Conservation (phyloP, 768 basidiomycete species). For the Auricularia sp. region DNA sequence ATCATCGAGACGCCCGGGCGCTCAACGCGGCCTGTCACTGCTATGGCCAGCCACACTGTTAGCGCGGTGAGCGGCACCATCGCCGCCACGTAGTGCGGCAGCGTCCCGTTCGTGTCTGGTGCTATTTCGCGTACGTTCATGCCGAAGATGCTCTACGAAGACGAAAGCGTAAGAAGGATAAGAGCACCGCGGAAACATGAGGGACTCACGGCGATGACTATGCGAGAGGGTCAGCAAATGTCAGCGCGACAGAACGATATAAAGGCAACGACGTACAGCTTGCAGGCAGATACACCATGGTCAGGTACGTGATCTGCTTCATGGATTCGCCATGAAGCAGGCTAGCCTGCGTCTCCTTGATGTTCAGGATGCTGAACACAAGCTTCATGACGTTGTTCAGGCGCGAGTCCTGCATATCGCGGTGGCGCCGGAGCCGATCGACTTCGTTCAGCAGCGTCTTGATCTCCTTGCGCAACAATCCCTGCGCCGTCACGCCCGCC, state of each 20-base stretch:
- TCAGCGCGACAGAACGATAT: neutral
- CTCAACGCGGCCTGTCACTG: slow-evolving; percentile 1
- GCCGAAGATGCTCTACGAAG: slow-evolving; percentile 6
- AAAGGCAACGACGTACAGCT: neutral
- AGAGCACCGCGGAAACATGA: neutral
- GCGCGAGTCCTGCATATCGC: slow-evolving; percentile 21
- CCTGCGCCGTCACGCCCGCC: slow-evolving; percentile 13
- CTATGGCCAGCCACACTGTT: slow-evolving; percentile 6
- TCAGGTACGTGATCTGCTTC: slow-evolving; percentile 2
- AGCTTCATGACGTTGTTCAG: slow-evolving; percentile 26
- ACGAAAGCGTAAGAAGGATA: neutral
- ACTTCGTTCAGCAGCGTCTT: slow-evolving; percentile 7
- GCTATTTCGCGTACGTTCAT: slow-evolving; percentile 6
- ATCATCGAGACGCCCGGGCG: neutral
- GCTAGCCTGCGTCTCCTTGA: slow-evolving; percentile 27
- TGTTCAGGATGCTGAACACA: slow-evolving; percentile 48
- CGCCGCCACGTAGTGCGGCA: slow-evolving; percentile 5
- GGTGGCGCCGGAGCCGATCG: slow-evolving; percentile 10
- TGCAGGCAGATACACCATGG: neutral
- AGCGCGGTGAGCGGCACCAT: slow-evolving; percentile 3
- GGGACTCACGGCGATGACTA: neutral
- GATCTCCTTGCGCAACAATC: slow-evolving; percentile 8
- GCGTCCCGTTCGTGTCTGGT: slow-evolving; percentile 4
- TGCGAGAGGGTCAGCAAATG: neutral
- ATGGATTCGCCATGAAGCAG: neutral